These are phyloP conservation scores for Nothopassalora personata DNA, from an alignment of 2,329 filamentous ascomycete species.

Conservation along the genomic window DNA sequence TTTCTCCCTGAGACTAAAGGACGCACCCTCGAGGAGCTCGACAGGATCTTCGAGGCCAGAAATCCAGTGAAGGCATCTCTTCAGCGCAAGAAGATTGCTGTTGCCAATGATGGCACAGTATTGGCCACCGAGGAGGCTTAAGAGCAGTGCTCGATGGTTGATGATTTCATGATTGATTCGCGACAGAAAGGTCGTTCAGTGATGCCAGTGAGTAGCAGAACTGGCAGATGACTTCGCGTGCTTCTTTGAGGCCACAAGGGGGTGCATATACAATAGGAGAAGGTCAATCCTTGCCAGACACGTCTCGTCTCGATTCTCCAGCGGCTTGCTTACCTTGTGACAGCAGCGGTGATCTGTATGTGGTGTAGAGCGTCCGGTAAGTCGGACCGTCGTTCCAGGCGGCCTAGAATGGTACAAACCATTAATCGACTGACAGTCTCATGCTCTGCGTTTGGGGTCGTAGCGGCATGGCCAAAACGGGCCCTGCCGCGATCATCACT, in stretches of 20 bases:
- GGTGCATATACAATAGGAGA: background rate
- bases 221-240: background rate
- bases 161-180: background rate
- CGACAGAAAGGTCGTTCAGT: background rate
- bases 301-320: too few species aligned
- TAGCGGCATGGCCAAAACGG: too few species aligned
- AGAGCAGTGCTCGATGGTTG: background rate
- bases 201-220: background rate
- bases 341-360: too few species aligned
- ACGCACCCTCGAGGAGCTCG: constrained; percentile 42
- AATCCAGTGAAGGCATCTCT: constrained; percentile 37
- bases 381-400: too few species aligned
- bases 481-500: too few species aligned
- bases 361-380: too few species aligned
- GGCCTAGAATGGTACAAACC: too few species aligned
- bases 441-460: too few species aligned
- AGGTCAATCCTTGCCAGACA: background rate
- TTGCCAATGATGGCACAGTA: constrained; percentile 21
- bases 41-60: constrained; percentile 38
- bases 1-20: constrained; percentile 39
- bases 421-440: too few species aligned
- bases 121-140: constrained; percentile 22
- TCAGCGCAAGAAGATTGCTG: constrained; percentile 22
- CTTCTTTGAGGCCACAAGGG: background rate
- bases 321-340: too few species aligned